Evolutionary conservation across 2,329 filamentous ascomycete genomes (phyloP).

Genomic region (Blastomyces silverae): DNA sequence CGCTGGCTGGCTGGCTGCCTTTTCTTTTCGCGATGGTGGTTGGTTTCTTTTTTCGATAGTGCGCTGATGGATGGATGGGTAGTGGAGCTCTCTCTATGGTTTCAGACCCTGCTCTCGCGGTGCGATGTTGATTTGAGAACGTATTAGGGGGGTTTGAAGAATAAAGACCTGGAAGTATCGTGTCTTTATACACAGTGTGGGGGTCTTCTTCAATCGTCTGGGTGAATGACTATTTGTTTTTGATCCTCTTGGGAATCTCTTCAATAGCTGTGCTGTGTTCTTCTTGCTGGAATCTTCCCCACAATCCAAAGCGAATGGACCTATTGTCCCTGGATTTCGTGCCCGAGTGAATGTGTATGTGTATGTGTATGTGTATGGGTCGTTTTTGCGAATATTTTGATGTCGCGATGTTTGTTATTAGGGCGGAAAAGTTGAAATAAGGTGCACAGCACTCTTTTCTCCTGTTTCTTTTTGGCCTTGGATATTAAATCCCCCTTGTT

Average conservation of each 20-base stretch:
- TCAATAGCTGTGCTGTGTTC: background rate
- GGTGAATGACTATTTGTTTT: background rate
- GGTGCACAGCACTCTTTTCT: conserved; percentile 9
- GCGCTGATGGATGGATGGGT: background rate
- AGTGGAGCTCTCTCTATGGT: background rate
- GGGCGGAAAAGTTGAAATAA: background rate
- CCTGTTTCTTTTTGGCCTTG: background rate
- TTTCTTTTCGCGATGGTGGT: background rate
- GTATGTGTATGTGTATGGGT: background rate
- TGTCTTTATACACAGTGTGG: background rate
- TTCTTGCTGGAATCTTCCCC: background rate
- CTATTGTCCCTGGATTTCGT: background rate
- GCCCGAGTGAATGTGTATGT: background rate
- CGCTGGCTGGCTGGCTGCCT: no score
- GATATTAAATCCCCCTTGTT: background rate
- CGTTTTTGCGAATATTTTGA: background rate
- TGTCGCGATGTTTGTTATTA: background rate
- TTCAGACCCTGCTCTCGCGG: background rate
- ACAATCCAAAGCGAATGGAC: background rate
- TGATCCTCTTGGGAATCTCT: background rate
- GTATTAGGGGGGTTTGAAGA: background rate
- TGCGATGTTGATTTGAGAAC: background rate
- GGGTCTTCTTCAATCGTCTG: background rate
- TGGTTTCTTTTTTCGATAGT: background rate
- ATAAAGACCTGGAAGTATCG: background rate